Percentiles rank a stretch among this genome's conserved stretches.
phyloP scores from a whole-genome alignment of 305 asterid species.

The Rubia tinctorum region DNA sequence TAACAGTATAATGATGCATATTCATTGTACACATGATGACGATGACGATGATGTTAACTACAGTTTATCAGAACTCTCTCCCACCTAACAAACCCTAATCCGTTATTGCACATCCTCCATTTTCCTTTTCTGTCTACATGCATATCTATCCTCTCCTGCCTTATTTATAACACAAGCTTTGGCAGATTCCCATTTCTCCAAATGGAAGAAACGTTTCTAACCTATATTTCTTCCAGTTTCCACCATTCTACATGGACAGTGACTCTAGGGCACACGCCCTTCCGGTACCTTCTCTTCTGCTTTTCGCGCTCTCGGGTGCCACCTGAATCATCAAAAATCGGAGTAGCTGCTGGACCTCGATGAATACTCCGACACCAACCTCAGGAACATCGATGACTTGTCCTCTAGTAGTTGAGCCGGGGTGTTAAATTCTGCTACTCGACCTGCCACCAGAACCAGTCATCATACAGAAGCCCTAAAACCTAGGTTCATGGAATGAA shows the following conservation, averaged over 20 bases:
- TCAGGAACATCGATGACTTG: slow-evolving; percentile 93
- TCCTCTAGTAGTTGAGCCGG: slow-evolving; percentile 88
- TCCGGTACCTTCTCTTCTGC: slow-evolving; percentile 8
- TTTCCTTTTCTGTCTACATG: slow-evolving; percentile 4
- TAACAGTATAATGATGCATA: slow-evolving; percentile 19
- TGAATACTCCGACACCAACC: slow-evolving; percentile 85
- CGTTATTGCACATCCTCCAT: slow-evolving; percentile 33
- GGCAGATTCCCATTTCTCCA: neutral
- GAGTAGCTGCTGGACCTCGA: slow-evolving; percentile 67
- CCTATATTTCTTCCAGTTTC: neutral
- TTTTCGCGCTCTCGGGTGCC: slow-evolving; percentile 11
- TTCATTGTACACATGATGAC: slow-evolving; percentile 19
- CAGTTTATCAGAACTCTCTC: slow-evolving; percentile 28
- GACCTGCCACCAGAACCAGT: slow-evolving; percentile 48
- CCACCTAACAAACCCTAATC: neutral
- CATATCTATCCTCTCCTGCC: slow-evolving; percentile 27
- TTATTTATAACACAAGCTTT: slow-evolving; percentile 44
- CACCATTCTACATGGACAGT: slow-evolving; percentile 10
- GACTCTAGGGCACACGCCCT: slow-evolving; percentile 12
- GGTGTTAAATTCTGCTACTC: slow-evolving; percentile 86
- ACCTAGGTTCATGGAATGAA: neutral
- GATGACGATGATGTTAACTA: slow-evolving; percentile 4
- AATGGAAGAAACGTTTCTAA: neutral
- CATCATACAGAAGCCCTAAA: neutral
- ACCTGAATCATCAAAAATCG: slow-evolving; percentile 46